Evolutionary conservation across 2,329 filamentous ascomycete genomes (phyloP).

Genomic region (Aspergillus sp.): DNA sequence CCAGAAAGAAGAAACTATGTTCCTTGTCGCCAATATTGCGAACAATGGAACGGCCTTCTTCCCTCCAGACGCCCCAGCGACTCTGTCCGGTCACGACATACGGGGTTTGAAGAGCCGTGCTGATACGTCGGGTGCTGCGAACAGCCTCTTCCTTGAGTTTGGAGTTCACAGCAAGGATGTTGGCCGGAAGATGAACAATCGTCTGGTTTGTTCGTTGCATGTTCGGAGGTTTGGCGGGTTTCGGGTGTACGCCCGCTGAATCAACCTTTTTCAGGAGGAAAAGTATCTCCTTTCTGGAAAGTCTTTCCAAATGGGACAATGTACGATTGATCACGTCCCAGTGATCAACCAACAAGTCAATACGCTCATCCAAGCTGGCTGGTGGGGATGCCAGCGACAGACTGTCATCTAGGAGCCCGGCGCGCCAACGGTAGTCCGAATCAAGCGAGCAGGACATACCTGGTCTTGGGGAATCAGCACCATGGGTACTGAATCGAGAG

Average conservation of each 20-base stretch:
- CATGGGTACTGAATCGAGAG: slow-evolving; percentile 35
- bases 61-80: slow-evolving; percentile 60
- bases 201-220: slow-evolving; percentile 50
- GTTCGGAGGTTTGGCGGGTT: slow-evolving; percentile 45
- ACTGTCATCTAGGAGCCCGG: slow-evolving; percentile 37
- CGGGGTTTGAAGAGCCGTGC: slow-evolving; percentile 55
- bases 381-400: slow-evolving; percentile 47
- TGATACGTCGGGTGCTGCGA: slow-evolving; percentile 50
- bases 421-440: slow-evolving; percentile 40
- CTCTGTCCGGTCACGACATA: slow-evolving; percentile 58
- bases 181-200: slow-evolving; percentile 50
- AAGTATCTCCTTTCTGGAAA: slow-evolving; percentile 53
- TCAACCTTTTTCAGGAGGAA: slow-evolving; percentile 51
- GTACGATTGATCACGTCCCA: slow-evolving; percentile 61
- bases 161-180: slow-evolving; percentile 46
- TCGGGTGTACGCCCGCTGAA: slow-evolving; percentile 39
- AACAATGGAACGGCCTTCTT: slow-evolving; percentile 59
- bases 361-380: slow-evolving; percentile 52
- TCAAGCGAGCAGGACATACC: slow-evolving; percentile 42
- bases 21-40: slow-evolving; percentile 55
- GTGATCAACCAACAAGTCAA: slow-evolving; percentile 56
- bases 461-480: slow-evolving; percentile 30
- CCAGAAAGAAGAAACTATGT: slow-evolving; percentile 60
- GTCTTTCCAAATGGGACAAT: slow-evolving; percentile 52
- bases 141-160: slow-evolving; percentile 49